Evolutionary conservation across 208 protist genomes (phyloP).

Genomic region (Trypanosoma boissoni): DNA sequence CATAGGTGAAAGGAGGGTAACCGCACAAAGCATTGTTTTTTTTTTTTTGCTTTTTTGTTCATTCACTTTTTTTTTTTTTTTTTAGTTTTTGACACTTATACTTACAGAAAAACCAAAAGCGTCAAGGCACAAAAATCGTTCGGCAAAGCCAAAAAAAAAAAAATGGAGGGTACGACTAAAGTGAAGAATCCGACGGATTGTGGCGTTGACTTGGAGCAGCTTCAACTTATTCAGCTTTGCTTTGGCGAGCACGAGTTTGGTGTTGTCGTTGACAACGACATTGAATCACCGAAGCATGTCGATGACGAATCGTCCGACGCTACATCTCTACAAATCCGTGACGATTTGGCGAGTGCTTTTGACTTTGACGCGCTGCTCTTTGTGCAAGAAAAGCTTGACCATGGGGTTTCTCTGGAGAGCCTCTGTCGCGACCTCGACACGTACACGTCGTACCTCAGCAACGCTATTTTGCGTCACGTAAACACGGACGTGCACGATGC

Average conservation of each 20-base stretch:
- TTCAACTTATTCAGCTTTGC: slow-evolving; percentile 82
- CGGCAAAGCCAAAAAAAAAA: not conserved
- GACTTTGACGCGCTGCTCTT: slow-evolving; percentile 66
- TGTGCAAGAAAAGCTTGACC: slow-evolving; percentile 61
- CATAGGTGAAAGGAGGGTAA: not conserved
- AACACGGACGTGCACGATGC: slow-evolving; percentile 76
- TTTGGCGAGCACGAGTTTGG: slow-evolving; percentile 87
- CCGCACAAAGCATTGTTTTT: not conserved
- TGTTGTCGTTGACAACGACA: slow-evolving; percentile 40
- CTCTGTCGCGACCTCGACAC: slow-evolving; percentile 68
- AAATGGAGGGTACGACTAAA: not conserved
- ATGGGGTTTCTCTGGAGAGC: slow-evolving; percentile 63
- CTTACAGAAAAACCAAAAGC: not conserved
- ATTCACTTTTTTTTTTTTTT: not conserved
- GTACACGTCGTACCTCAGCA: slow-evolving; percentile 49
- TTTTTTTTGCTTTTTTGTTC: not conserved
- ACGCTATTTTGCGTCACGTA: slow-evolving; percentile 66
- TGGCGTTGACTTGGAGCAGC: slow-evolving; percentile 36
- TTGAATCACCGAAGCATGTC: not conserved
- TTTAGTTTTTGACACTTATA: not conserved
- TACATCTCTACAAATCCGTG: not conserved
- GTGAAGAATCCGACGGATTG: not conserved
- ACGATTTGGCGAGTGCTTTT: slow-evolving; percentile 4
- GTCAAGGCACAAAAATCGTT: not conserved
- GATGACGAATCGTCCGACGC: not conserved